These are phyloP conservation scores for Taphrina flavorubra DNA, from an alignment of 1,139 yeast species.

Conservation along the genomic window DNA sequence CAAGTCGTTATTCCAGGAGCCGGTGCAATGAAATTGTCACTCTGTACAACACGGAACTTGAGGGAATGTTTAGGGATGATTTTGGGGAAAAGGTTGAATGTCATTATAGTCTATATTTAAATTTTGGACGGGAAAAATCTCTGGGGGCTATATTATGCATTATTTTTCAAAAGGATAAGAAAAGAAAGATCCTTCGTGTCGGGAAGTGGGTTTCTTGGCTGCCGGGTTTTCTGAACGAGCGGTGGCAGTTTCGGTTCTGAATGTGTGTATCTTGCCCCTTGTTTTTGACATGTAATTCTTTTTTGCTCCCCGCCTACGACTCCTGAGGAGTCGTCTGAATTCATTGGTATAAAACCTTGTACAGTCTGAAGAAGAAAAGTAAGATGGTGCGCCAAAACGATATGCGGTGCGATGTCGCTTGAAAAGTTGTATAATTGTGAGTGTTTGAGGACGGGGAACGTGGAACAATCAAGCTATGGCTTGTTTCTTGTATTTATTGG, in stretches of 20 bases:
- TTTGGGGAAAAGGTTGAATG: not conserved
- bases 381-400: not conserved
- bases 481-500: conserved; percentile 14
- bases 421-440: not conserved
- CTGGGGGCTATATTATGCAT: not conserved
- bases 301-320: no score
- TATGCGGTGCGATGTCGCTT: not conserved
- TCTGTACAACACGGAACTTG: no score
- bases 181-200: no score
- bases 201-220: no score
- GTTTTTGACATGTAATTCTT: not conserved
- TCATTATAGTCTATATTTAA: conserved; percentile 4
- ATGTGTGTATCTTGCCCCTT: not conserved
- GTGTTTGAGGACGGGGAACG: not conserved
- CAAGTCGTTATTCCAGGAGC: no score
- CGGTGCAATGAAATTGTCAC: no score
- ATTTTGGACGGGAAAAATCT: no score
- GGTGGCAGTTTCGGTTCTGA: no score
- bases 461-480: not conserved
- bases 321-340: no score
- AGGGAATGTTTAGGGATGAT: no score
- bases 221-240: no score
- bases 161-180: not conserved
- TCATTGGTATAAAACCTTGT: not conserved
- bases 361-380: not conserved